These are phyloP conservation scores for Linum trigynum DNA, from an alignment of 345 rosid genomes.

Conservation along the genomic window DNA sequence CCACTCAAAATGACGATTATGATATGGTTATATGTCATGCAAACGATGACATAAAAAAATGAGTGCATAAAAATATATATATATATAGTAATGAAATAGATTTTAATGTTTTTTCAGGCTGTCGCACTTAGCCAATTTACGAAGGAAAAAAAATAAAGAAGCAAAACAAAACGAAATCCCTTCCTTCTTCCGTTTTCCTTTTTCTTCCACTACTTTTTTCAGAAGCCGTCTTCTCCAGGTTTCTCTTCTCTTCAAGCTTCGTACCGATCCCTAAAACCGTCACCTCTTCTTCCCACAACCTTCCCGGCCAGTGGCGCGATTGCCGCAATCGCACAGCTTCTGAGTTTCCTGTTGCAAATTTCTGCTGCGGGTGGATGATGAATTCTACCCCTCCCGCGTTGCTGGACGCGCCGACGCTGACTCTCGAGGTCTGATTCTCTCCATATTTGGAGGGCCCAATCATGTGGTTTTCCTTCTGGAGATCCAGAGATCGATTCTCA, in stretches of 20 bases:
- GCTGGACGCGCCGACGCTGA: background rate
- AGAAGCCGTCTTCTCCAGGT: too few relatives aligned
- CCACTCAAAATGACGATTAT: too few relatives aligned
- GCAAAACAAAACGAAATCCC: background rate
- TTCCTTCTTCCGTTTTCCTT: background rate
- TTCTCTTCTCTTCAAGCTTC: too few relatives aligned
- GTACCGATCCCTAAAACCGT: background rate
- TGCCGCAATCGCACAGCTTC: background rate
- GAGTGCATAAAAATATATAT: too few relatives aligned
- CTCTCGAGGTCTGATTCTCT: conserved; percentile 20
- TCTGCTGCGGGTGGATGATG: background rate
- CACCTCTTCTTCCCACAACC: background rate
- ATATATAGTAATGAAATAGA: too few relatives aligned
- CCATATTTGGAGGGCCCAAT: conserved; percentile 11
- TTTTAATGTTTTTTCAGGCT: background rate
- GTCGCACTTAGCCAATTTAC: background rate
- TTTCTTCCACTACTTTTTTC: too few relatives aligned
- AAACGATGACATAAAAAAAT: too few relatives aligned
- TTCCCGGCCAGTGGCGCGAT: background rate
- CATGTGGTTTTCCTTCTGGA: conserved; percentile 91
- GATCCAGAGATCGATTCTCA: conserved; percentile 93
- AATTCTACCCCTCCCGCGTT: background rate
- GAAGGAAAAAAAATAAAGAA: too few relatives aligned
- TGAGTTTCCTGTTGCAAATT: background rate
- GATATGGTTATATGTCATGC: too few relatives aligned